A percentile compares a stretch with the other conserved stretches of the same genome.
These are phyloP conservation scores for Cercospora sp. DNA, from an alignment of 2,329 filamentous ascomycete species.

Conservation along the genomic window DNA sequence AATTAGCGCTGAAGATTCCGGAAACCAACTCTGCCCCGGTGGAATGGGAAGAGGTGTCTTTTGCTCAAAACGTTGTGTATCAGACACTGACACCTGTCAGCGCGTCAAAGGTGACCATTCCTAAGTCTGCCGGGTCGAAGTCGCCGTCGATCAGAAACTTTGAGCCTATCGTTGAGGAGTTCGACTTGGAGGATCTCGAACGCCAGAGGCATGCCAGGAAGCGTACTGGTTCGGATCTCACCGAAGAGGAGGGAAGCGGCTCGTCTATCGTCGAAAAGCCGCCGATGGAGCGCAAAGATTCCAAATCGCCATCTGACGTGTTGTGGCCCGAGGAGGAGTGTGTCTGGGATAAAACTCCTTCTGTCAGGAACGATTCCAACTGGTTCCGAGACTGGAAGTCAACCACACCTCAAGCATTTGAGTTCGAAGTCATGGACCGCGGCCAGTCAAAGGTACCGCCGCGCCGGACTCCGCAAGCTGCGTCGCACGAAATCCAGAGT, in stretches of 20 bases:
- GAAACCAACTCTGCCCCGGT: neutral
- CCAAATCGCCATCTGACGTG: neutral
- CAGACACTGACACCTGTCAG: constrained; percentile 9
- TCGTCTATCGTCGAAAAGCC: neutral
- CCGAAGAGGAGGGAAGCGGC: neutral
- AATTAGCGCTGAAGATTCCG: constrained; percentile 7
- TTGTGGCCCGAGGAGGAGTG: neutral
- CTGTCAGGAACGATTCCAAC: neutral
- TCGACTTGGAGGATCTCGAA: neutral
- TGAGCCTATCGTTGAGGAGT: neutral
- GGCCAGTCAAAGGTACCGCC: neutral
- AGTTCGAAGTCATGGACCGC: neutral
- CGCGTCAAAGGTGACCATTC: constrained; percentile 8
- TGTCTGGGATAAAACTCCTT: neutral
- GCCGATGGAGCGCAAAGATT: constrained; percentile 7
- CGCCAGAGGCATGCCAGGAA: neutral
- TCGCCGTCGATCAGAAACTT: neutral
- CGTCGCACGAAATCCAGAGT: constrained; percentile 6
- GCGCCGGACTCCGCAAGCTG: constrained; percentile 5
- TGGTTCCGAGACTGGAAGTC: constrained; percentile 12
- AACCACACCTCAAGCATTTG: constrained; percentile 2
- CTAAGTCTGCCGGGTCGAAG: neutral
- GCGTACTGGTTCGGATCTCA: neutral
- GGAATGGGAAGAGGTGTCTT: constrained; percentile 6
- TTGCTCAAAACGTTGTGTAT: neutral